These are phyloP conservation scores for Apostasia shenzhenica DNA, from an alignment of 106 monocot genomes.

Conservation along the genomic window DNA sequence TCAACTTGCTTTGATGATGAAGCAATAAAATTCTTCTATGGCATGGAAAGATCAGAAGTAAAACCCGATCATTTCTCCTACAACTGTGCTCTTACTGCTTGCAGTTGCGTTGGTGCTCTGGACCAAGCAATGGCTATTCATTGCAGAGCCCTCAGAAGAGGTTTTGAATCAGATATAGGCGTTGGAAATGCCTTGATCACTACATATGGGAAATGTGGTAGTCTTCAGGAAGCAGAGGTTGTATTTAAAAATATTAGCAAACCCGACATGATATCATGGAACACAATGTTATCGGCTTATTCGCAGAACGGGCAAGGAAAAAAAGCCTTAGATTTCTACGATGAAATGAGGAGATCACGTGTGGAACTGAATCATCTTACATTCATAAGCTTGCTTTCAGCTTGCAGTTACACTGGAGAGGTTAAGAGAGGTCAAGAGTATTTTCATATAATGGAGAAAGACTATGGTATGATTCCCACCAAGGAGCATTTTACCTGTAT, in stretches of 20 bases:
- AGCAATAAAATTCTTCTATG: constrained; percentile 14
- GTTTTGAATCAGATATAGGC: constrained; percentile 19
- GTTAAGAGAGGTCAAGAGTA: constrained; percentile 16
- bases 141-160: constrained; percentile 16
- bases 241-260: background rate
- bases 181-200: constrained; percentile 30
- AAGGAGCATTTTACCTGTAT: constrained; percentile 35
- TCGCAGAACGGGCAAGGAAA: constrained; percentile 23
- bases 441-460: constrained; percentile 15
- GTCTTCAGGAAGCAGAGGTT: constrained; percentile 19
- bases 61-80: constrained; percentile 34
- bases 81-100: constrained; percentile 26
- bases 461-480: constrained; percentile 10
- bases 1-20: background rate
- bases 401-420: constrained; percentile 25
- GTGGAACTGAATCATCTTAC: constrained; percentile 21
- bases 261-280: constrained; percentile 14
- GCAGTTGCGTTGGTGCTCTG: constrained; percentile 17
- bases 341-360: constrained; percentile 19
- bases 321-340: constrained; percentile 12
- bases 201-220: constrained; percentile 31
- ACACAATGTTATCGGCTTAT: constrained; percentile 18
- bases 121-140: constrained; percentile 28
- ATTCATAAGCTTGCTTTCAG: constrained; percentile 28
- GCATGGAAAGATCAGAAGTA: constrained; percentile 23